phyloP scores from a whole-genome alignment of 371 early-diverging fungal genomes.

The Syncephalis plumigaleata region DNA sequence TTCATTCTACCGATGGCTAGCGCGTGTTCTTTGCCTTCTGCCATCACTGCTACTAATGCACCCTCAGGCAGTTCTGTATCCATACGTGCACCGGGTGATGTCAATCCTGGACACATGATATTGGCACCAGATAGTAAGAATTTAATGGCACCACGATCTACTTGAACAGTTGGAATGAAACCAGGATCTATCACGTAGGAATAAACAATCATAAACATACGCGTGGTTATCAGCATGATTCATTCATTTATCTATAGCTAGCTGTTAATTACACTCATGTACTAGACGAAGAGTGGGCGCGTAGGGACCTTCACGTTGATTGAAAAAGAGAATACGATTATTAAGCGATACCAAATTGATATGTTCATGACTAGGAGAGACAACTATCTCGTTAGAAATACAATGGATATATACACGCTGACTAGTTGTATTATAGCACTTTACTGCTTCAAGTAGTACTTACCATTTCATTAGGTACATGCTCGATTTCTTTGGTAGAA shows the following conservation, averaged over 20 bases:
- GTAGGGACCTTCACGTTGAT: constrained; percentile 85
- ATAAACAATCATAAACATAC: background rate
- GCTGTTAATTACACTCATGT: constrained; percentile 57
- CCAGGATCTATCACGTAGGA: constrained; percentile 72
- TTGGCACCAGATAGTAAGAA: constrained; percentile 91
- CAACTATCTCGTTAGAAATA: constrained; percentile 1
- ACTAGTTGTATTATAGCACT: background rate
- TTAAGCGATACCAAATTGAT: constrained; percentile 64
- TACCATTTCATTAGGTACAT: constrained; percentile 76
- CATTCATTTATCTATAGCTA: background rate
- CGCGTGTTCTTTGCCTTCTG: constrained; percentile 93
- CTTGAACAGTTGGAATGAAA: constrained; percentile 79
- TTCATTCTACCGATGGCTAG: constrained; percentile 75
- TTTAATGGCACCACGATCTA: constrained; percentile 95
- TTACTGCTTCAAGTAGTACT: background rate
- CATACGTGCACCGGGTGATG: constrained; percentile 80
- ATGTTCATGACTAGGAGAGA: constrained; percentile 54
- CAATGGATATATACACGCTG: background rate
- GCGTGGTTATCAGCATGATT: too few relatives aligned
- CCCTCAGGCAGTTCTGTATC: constrained; percentile 52
- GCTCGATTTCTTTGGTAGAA: constrained; percentile 86
- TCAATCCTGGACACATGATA: constrained; percentile 97
- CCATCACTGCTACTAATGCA: constrained; percentile 78
- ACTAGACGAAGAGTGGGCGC: constrained; percentile 73
- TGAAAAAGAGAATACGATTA: constrained; percentile 77